Evolutionary conservation across 441 rosid genomes (phyloP).

Genomic region (Corymbia citriodora): DNA sequence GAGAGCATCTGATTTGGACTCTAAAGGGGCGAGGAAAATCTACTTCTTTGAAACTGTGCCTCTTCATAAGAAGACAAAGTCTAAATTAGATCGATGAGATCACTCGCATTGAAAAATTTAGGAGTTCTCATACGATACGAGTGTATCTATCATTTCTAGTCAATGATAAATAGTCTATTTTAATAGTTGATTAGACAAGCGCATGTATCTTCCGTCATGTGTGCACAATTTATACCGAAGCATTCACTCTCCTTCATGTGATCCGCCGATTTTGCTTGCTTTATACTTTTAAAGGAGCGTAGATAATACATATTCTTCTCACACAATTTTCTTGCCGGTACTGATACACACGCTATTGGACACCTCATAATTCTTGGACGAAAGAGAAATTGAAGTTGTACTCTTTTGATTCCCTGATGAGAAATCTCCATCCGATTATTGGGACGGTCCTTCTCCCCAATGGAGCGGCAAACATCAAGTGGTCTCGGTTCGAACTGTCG

Average conservation of each 20-base stretch:
- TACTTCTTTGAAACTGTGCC: not conserved
- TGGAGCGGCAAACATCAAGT: not conserved
- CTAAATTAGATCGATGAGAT: not conserved
- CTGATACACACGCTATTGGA: not conserved
- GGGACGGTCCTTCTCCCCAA: not conserved
- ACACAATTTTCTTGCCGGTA: not conserved
- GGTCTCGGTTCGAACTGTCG: not conserved
- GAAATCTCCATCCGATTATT: not conserved
- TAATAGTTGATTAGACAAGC: not conserved
- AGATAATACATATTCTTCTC: not conserved
- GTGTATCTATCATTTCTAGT: not conserved
- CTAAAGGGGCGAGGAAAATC: not conserved
- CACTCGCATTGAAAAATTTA: not conserved
- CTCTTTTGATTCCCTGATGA: not conserved
- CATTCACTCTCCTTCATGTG: not conserved
- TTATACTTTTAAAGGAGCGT: not conserved
- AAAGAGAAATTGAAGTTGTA: not conserved
- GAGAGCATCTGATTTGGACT: not conserved
- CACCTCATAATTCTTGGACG: not conserved
- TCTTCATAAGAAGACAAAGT: not conserved
- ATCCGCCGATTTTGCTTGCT: not conserved
- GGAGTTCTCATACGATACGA: not conserved
- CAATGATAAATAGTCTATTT: rapidly evolving
- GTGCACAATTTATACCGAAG: not conserved
- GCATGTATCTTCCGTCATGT: not conserved